Conservation (phyloP, 2,329 filamentous ascomycete species). For the Cladosporium halotolerans region DNA sequence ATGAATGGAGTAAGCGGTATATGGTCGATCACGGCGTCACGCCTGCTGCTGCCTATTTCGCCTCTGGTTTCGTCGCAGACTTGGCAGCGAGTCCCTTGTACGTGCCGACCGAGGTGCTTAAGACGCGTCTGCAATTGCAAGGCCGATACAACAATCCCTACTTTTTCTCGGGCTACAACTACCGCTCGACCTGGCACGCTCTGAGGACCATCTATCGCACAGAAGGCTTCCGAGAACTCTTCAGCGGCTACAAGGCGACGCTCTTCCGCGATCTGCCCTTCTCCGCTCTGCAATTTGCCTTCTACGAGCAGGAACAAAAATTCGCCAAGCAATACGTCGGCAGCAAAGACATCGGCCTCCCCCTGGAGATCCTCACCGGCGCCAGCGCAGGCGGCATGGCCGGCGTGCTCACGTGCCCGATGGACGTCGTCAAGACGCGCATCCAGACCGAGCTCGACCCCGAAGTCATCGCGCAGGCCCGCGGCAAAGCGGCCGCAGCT, state of each 20-base stretch:
- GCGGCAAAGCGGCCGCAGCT: constrained; percentile 8
- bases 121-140: constrained; percentile 92
- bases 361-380: constrained; percentile 81
- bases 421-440: constrained; percentile 95
- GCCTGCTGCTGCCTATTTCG: constrained; percentile 77
- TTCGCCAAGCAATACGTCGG: constrained; percentile 74
- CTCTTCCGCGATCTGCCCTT: constrained; percentile 92
- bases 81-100: constrained; percentile 88
- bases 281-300: constrained; percentile 93
- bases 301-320: constrained; percentile 89
- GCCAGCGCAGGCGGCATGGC: constrained; percentile 86
- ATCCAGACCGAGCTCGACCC: constrained; percentile 84
- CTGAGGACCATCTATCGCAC: constrained; percentile 73
- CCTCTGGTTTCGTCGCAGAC: constrained; percentile 86
- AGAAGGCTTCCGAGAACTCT: constrained; percentile 80
- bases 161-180: constrained; percentile 94
- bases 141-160: constrained; percentile 91
- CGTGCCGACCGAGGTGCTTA: constrained; percentile 94
- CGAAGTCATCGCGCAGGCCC: constrained; percentile 31
- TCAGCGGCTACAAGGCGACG: constrained; percentile 95
- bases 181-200: constrained; percentile 77
- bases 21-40: constrained; percentile 81
- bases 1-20: constrained; percentile 87
- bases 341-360: constrained; percentile 75
- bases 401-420: constrained; percentile 86